phyloP scores from a whole-genome alignment of 495 filamentous ascomycete genomes.

The Chlorociboria aeruginascens region DNA sequence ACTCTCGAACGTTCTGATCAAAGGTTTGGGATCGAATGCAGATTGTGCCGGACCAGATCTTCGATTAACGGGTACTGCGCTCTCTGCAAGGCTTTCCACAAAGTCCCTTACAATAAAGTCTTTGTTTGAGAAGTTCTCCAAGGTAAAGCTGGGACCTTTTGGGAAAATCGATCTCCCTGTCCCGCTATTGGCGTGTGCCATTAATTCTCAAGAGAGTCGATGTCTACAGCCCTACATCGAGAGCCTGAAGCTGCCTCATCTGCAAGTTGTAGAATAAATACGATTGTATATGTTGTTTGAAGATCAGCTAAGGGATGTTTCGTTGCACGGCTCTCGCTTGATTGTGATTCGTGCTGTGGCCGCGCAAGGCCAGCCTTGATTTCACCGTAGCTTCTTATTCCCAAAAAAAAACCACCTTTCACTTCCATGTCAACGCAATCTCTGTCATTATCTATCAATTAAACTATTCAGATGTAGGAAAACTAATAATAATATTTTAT shows the following conservation, averaged over 20 bases:
- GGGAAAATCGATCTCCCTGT: conserved; percentile 55
- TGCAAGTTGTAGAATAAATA: not conserved
- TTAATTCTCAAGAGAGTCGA: conserved; percentile 3
- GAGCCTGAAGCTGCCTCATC: not conserved
- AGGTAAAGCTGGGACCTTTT: conserved; percentile 65
- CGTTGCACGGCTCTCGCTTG: not conserved
- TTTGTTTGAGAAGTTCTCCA: conserved; percentile 79
- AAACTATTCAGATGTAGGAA: not conserved
- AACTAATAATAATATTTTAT: not conserved
- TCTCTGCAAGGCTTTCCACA: conserved; percentile 84
- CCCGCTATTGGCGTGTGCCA: conserved; percentile 32
- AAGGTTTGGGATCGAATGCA: conserved; percentile 92
- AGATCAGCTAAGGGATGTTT: not conserved
- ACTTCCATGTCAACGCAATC: not conserved
- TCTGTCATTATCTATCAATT: no score
- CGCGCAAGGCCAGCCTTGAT: not conserved
- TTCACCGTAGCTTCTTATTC: not conserved
- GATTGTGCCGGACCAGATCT: conserved; percentile 57
- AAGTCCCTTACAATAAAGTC: conserved; percentile 99
- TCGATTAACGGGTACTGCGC: conserved; percentile 58
- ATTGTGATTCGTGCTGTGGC: not conserved
- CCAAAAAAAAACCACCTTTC: not conserved
- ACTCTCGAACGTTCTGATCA: conserved; percentile 92
- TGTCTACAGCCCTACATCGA: conserved; percentile 11
- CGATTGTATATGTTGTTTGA: not conserved